Percentiles rank a stretch among this genome's conserved stretches.
Conservation (phyloP, 2,329 filamentous ascomycete genomes). For the Aspergillus piperis region DNA sequence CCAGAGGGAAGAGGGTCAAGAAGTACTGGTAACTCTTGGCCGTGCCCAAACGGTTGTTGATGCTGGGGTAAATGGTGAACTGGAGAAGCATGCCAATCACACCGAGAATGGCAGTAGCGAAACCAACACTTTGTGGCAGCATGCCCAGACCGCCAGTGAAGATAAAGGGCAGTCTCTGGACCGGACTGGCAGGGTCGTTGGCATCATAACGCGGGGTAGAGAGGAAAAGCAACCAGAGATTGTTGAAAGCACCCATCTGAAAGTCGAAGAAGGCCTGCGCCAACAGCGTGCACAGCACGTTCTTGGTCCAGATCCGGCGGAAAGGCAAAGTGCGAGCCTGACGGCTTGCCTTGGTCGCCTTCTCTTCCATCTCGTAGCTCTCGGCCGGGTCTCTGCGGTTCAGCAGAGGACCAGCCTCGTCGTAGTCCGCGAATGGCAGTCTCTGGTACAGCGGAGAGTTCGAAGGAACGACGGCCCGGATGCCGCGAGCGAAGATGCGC, state of each 20-base stretch:
- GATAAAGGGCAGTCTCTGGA: constrained; percentile 52
- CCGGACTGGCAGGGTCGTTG: constrained; percentile 42
- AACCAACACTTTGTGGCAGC: constrained; percentile 67
- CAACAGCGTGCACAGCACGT: constrained; percentile 59
- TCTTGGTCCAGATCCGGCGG: constrained; percentile 56
- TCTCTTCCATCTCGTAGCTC: constrained; percentile 42
- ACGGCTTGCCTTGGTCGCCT: constrained; percentile 35
- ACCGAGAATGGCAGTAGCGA: constrained; percentile 74
- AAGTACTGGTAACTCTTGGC: constrained; percentile 67
- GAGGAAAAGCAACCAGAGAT: constrained; percentile 75
- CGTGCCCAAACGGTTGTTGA: constrained; percentile 68
- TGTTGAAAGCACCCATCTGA: constrained; percentile 73
- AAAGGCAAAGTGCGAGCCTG: constrained; percentile 50
- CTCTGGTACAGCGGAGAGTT: constrained; percentile 36
- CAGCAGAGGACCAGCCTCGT: constrained; percentile 38
- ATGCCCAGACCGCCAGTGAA: constrained; percentile 75
- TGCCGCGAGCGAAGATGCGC: constrained; percentile 30
- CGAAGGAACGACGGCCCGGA: constrained; percentile 29
- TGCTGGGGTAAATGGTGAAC: constrained; percentile 67
- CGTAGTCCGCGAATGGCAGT: constrained; percentile 38
- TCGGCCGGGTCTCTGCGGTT: constrained; percentile 34
- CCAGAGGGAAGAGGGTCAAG: constrained; percentile 68
- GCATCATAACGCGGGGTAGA: constrained; percentile 65
- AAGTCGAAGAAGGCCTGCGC: constrained; percentile 72
- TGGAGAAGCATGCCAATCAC: constrained; percentile 72